Conservation (phyloP, 2,329 filamentous ascomycete genomes). For the Bertia moriformis region DNA sequence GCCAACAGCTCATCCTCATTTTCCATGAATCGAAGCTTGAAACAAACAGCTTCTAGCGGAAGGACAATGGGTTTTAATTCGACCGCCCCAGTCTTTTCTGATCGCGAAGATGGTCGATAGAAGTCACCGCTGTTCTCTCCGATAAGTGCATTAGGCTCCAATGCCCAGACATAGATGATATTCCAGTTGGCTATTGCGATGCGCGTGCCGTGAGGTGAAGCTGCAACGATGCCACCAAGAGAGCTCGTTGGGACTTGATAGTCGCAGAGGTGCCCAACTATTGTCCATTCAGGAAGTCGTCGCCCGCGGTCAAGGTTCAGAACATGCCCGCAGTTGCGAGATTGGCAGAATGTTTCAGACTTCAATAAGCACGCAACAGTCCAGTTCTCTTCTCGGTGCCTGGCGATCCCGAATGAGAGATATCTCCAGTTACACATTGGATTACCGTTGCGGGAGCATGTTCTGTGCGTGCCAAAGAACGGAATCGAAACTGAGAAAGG, state of each 20-base stretch:
- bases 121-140: constrained; percentile 12
- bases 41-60: constrained; percentile 19
- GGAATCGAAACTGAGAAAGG: constrained; percentile 20
- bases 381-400: constrained; percentile 14
- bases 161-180: constrained; percentile 19
- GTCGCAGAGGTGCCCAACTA: constrained; percentile 18
- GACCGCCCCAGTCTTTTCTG: constrained; percentile 6
- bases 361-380: constrained; percentile 19
- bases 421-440: constrained; percentile 19
- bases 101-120: constrained; percentile 12
- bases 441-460: constrained; percentile 3
- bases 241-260: constrained; percentile 17
- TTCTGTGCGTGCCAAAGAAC: constrained; percentile 19
- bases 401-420: constrained; percentile 20
- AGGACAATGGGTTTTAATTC: constrained; percentile 16
- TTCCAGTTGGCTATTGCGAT: constrained; percentile 25
- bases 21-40: constrained; percentile 15
- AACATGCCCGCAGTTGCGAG: constrained; percentile 14
- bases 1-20: constrained; percentile 20
- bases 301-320: constrained; percentile 21
- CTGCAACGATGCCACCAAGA: constrained; percentile 18
- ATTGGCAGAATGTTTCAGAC: constrained; percentile 13
- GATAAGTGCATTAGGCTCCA: constrained; percentile 19
- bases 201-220: constrained; percentile 17
- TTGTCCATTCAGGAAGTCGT: constrained; percentile 17